These are phyloP conservation scores for Yarrowia sp. DNA, from an alignment of 805 yeast genomes.

Conservation along the genomic window DNA sequence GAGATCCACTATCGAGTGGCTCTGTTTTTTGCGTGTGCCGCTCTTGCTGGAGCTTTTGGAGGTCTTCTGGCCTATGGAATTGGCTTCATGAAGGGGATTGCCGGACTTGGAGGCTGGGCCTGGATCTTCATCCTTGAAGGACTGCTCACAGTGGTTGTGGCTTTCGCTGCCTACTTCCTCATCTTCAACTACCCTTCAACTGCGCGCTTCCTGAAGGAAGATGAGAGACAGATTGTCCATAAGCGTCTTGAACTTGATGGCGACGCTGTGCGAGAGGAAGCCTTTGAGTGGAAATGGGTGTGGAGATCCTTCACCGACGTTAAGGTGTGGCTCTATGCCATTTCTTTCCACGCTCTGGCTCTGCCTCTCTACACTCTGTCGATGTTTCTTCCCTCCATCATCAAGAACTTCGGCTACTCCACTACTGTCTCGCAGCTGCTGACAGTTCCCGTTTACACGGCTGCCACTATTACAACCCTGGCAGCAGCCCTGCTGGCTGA, in stretches of 20 bases:
- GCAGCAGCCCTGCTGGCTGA: slow-evolving; percentile 11
- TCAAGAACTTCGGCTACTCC: slow-evolving; percentile 46
- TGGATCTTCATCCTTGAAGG: slow-evolving; percentile 49
- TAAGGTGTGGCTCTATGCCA: not conserved
- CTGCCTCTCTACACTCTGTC: slow-evolving; percentile 35
- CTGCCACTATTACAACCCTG: slow-evolving; percentile 37
- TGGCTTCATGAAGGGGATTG: slow-evolving; percentile 48
- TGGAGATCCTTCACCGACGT: not conserved
- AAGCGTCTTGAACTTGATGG: slow-evolving; percentile 39
- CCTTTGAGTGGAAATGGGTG: slow-evolving; percentile 11
- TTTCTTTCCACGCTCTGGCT: slow-evolving; percentile 4
- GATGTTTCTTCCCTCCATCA: slow-evolving; percentile 48
- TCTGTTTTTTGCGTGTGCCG: slow-evolving; percentile 42
- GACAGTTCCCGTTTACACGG: slow-evolving; percentile 47
- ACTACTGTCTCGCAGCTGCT: slow-evolving; percentile 45
- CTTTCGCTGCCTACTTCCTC: slow-evolving; percentile 37
- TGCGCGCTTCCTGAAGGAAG: slow-evolving; percentile 40
- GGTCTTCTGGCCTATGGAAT: slow-evolving; percentile 43
- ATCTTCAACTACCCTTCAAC: slow-evolving; percentile 43
- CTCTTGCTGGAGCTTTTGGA: slow-evolving; percentile 43
- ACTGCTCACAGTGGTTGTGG: slow-evolving; percentile 41
- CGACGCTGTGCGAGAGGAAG: slow-evolving; percentile 38
- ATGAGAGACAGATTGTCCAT: slow-evolving; percentile 34
- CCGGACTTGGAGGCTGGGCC: slow-evolving; percentile 40
- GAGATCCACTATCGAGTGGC: slow-evolving; percentile 44